These are phyloP conservation scores for Rhododendron williamsianum DNA, from an alignment of 148 eudicot genomes.

Conservation along the genomic window DNA sequence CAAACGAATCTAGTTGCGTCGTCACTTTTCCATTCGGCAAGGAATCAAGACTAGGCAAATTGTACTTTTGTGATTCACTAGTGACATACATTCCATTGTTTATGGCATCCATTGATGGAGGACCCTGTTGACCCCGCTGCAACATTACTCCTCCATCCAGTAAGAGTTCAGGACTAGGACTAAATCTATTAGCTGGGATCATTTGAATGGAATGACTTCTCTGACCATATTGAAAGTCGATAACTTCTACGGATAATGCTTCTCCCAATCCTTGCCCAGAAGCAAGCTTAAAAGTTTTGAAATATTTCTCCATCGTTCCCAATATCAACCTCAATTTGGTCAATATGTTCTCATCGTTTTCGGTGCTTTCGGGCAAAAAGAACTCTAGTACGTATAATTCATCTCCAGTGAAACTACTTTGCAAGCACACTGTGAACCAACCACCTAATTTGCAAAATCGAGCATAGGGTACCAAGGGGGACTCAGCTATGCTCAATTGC, in stretches of 20 bases:
- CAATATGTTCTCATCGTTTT: not conserved
- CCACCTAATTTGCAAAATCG: constrained; percentile 5
- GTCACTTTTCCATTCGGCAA: no score
- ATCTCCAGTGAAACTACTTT: not conserved
- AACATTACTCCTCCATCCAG: no score
- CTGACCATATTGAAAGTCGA: not conserved
- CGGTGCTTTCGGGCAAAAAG: not conserved
- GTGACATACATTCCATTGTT: no score
- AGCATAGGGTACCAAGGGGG: constrained; percentile 26
- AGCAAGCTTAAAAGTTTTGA: not conserved
- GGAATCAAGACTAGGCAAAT: no score
- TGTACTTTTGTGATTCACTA: no score
- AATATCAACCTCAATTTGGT: not conserved
- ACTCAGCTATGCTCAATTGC: constrained; percentile 16
- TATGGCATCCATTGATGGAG: no score
- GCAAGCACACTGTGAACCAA: constrained; percentile 20
- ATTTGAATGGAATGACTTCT: not conserved
- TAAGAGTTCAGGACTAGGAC: no score
- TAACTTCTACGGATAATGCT: not conserved
- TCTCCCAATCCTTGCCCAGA: not conserved
- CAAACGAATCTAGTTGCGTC: no score
- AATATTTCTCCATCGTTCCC: not conserved
- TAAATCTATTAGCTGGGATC: not conserved
- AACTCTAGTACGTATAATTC: not conserved
- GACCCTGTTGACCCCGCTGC: no score